Evolutionary conservation across 2,329 filamentous ascomycete genomes (phyloP), one percentile per base, ranked within the genome.

Genomic region (Colletotrichum somersetense): DNA sequence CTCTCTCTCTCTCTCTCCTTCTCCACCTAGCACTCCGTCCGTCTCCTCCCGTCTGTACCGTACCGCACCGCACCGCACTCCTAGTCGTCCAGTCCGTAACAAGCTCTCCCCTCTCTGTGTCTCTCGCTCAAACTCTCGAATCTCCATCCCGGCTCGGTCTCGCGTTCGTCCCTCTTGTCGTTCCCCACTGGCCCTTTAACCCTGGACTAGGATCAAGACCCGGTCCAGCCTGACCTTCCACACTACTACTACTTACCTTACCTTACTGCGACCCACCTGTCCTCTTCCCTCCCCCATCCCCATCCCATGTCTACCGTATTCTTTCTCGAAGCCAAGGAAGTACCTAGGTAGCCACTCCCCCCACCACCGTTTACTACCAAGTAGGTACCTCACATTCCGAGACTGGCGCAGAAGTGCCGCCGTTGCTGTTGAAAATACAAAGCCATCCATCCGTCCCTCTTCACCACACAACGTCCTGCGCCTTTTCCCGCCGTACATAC

Each of bases 281-380:
- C 40, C 53, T 66, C 63, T 38, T 57, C 30, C 50, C 33, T 38
- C 53, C 53, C 53, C n/a, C n/a, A n/a, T n/a, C n/a, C 53, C 53
- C 71, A 50, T 62, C 63, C 66, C 64, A 72, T 68, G 56, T 48
- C 65, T 59, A 74, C 72, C 72, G 72, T 74, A 73, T 74, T 64
- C 55, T 74, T 74, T 72, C 72, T 73, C 58, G 62, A 73, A 73
- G 68, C 71, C 68, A 73, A 73, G 65, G 66, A 68, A 71, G 71
- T 73, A 71, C 58, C 67, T 66, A 35, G 62, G 30, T 30, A 30
- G 30, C 30, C 30, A 26, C 26, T 26, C 30, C 30, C 30, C 30
- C 66, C 66, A 53, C 61, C 73, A 71, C 71, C 70, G 70, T 70
- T 69, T 70, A 46, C 14, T 18, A 55, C 52, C 35, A 73, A 62